Base-by-base conservation (phyloP, 2,329 filamentous ascomycete species). In the Xylariaceae sp. region DNA sequence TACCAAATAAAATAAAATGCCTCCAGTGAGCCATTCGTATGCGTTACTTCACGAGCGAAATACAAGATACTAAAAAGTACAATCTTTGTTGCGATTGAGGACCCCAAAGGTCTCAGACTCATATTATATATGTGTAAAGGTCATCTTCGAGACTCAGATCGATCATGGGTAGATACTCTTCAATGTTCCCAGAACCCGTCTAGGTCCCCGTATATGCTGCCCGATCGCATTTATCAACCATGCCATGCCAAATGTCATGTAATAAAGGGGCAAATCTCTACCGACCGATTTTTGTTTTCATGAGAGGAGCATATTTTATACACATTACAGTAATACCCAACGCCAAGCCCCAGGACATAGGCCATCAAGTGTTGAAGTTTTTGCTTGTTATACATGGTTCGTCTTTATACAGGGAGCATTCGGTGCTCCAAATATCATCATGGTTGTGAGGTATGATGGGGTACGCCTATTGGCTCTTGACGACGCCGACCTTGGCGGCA, bases 401-500 rank as follows among this genome's bases (percentile, higher is more conserved):
- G 48, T 51, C 40, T 61, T 65, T 64, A 48, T 61, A 62, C 66
- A 68, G 43, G 53, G 63, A 66, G 65, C 65, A 64, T 31, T 46
- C 36, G 8, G 24, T 59, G 55, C 52, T 56, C 56, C 52, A 19
- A 37, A 52, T 43, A 40, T 49, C 7, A 37, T 49, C 8, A 37
- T 44, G 36, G 21, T 23, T 23, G 23, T 28, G 19, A 12, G 21
- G 37, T 11, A 45, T 26, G 40, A 48, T 9, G 26, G 14, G 44
- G 16, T 39, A 61, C 52, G 44, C 55, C 61, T 51, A 69, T 64
- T 65, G 63, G 55, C 95, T 96, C 85, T 95, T 96, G 65, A 96
- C 93, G 56, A 97, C 92, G 72, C 94, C 93, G 63, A 98, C 94
- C 84, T 98, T 96, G 72, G 94, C 92, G 63, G 94, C 92, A 75